Conservation (phyloP, 1,139 yeast genomes). For the Hyphopichia pseudoburtonii region DNA sequence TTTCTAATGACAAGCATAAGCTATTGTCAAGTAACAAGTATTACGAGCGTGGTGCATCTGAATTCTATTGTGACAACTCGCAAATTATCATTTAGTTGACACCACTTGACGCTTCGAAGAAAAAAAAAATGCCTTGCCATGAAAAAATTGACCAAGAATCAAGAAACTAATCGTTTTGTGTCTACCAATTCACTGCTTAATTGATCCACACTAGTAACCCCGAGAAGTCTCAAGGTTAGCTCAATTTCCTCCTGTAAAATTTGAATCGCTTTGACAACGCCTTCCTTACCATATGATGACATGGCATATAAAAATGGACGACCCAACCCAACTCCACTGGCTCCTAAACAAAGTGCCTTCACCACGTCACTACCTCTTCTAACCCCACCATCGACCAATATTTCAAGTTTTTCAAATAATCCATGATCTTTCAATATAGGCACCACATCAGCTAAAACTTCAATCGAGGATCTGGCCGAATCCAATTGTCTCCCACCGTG, state of each 20-base stretch:
- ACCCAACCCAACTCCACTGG: constrained; percentile 49
- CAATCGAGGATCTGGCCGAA: constrained; percentile 39
- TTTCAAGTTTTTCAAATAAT: constrained; percentile 28
- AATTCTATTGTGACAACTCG: too few relatives aligned
- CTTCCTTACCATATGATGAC: constrained; percentile 45
- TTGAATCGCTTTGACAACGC: constrained; percentile 39
- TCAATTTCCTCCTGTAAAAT: constrained; percentile 41
- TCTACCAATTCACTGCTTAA: constrained; percentile 15
- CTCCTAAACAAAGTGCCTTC: constrained; percentile 49
- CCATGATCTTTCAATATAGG: constrained; percentile 27
- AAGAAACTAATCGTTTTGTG: constrained; percentile 1
- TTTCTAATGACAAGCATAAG: too few relatives aligned
- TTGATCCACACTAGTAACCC: constrained; percentile 33
- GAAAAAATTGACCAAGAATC: too few relatives aligned
- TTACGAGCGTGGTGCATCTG: too few relatives aligned
- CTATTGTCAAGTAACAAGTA: too few relatives aligned
- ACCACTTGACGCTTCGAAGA: too few relatives aligned
- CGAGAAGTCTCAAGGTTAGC: constrained; percentile 43
- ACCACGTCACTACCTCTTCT: constrained; percentile 47
- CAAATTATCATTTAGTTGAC: too few relatives aligned
- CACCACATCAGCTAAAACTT: constrained; percentile 39
- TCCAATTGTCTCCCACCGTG: constrained; percentile 52
- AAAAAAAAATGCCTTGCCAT: too few relatives aligned
- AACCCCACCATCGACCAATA: constrained; percentile 48
- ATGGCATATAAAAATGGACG: constrained; percentile 42